phyloP scores from a whole-genome alignment of 179 eudicot genomes.

The Spinacia oleracea region DNA sequence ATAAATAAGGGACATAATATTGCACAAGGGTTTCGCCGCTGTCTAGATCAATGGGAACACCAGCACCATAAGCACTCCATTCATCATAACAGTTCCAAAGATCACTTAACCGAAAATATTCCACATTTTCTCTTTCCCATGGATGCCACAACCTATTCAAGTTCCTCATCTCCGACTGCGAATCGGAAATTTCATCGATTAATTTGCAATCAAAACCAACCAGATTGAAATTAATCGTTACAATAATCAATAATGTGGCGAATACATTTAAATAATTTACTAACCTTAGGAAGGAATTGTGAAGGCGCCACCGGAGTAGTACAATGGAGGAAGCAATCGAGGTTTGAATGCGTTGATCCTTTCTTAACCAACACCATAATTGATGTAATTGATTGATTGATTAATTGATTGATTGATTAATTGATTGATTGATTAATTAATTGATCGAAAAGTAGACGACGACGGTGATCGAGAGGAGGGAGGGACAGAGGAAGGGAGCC shows the following conservation, averaged over 20 bases:
- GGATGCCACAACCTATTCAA: slow-evolving; percentile 92
- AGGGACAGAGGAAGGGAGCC: slow-evolving; percentile 14
- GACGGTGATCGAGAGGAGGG: too few species aligned
- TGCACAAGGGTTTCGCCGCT: slow-evolving; percentile 69
- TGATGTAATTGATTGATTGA: slow-evolving; percentile 1
- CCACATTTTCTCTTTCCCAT: slow-evolving; percentile 82
- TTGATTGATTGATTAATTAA: slow-evolving; percentile 10
- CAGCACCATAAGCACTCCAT: slow-evolving; percentile 92
- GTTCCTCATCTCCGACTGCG: slow-evolving; percentile 68
- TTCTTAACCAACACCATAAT: slow-evolving; percentile 34
- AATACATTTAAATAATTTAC: too few species aligned
- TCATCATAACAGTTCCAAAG: slow-evolving; percentile 61
- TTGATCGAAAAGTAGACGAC: neutral
- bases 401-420: slow-evolving; percentile 13
- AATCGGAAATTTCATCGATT: neutral
- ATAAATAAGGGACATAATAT: slow-evolving; percentile 93
- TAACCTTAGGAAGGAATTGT: slow-evolving; percentile 10
- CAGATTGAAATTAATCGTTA: neutral
- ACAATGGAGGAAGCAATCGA: slow-evolving; percentile 48
- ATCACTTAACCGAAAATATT: slow-evolving; percentile 71
- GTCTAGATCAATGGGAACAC: slow-evolving; percentile 65
- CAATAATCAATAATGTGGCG: neutral
- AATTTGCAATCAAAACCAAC: neutral
- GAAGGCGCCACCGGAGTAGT: slow-evolving; percentile 56
- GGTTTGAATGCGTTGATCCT: slow-evolving; percentile 46